Evolutionary conservation across 805 yeast species (phyloP).

Genomic region (Barnettozyma vustinii): DNA sequence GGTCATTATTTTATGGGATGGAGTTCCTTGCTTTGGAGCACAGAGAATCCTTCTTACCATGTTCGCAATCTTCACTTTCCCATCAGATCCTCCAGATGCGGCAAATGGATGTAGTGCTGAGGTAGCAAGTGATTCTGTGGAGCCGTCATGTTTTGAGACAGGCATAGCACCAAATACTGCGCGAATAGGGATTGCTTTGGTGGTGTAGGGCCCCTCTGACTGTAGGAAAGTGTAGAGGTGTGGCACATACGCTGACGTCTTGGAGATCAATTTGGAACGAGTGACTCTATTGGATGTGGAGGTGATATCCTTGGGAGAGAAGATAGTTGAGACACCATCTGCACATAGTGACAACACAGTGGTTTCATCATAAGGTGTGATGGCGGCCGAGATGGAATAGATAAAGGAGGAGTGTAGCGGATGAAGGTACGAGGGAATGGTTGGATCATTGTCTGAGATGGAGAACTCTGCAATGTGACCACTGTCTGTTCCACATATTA

Average conservation of each 20-base stretch:
- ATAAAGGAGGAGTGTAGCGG: slow-evolving; percentile 36
- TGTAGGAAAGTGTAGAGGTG: slow-evolving; percentile 33
- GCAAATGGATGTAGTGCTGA: slow-evolving; percentile 43
- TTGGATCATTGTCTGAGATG: slow-evolving; percentile 19
- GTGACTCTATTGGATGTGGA: slow-evolving; percentile 26
- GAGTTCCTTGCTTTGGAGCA: slow-evolving; percentile 27
- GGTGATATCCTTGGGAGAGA: slow-evolving; percentile 30
- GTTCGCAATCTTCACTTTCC: slow-evolving; percentile 38
- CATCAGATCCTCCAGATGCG: slow-evolving; percentile 46
- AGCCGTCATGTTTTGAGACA: slow-evolving; percentile 36
- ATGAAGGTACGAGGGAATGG: slow-evolving; percentile 32
- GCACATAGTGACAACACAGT: slow-evolving; percentile 32
- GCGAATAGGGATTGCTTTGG: slow-evolving; percentile 33
- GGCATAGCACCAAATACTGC: slow-evolving; percentile 29
- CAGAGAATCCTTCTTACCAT: slow-evolving; percentile 32
- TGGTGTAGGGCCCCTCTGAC: slow-evolving; percentile 36
- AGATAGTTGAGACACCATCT: slow-evolving; percentile 37
- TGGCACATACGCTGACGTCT: slow-evolving; percentile 27
- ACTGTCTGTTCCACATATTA: slow-evolving; percentile 52
- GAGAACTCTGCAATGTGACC: slow-evolving; percentile 59
- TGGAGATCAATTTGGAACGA: slow-evolving; percentile 29
- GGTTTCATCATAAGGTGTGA: slow-evolving; percentile 30
- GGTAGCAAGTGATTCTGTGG: slow-evolving; percentile 34
- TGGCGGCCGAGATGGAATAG: slow-evolving; percentile 29
- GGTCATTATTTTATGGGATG: slow-evolving; percentile 27